A percentile compares a stretch with the other conserved stretches of the same genome.
Conservation (phyloP, 306 rosid species). For the Cicer cuneatum region DNA sequence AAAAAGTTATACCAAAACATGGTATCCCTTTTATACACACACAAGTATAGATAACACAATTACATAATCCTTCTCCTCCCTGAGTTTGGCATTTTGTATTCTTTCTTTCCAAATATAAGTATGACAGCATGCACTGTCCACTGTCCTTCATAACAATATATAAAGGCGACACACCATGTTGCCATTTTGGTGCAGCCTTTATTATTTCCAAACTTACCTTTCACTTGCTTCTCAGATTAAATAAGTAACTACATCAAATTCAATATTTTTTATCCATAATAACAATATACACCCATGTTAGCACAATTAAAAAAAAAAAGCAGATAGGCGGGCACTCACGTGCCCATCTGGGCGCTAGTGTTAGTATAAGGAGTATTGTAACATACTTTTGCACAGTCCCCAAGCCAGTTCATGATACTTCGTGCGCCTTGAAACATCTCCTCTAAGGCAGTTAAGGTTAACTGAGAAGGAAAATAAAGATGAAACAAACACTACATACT, state of each 20-base stretch:
- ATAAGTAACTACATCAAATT: too few species aligned
- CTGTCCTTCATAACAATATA: neutral
- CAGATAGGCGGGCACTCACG: too few species aligned
- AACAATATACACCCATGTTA: too few species aligned
- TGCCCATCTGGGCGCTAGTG: too few species aligned
- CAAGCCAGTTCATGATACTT: constrained; percentile 91
- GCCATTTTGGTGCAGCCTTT: too few species aligned
- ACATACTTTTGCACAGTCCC: constrained; percentile 93
- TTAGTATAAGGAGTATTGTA: constrained; percentile 16
- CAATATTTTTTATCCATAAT: too few species aligned
- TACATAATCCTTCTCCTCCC: neutral
- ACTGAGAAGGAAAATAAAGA: constrained; percentile 57
- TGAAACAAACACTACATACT: constrained; percentile 13
- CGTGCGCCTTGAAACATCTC: constrained; percentile 98
- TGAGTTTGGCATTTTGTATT: neutral
- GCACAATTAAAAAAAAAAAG: too few species aligned
- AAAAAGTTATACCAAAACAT: too few species aligned
- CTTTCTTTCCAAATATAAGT: constrained; percentile 22
- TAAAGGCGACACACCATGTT: too few species aligned
- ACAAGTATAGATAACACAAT: neutral
- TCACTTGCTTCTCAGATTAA: too few species aligned
- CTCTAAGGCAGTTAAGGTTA: constrained; percentile 85
- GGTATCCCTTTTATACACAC: too few species aligned
- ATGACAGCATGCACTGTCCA: neutral
- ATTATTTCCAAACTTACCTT: too few species aligned